Percentiles rank a stretch among this genome's conserved stretches.
phyloP scores from a whole-genome alignment of 805 yeast species.

The Hanseniaspora lachancei region DNA sequence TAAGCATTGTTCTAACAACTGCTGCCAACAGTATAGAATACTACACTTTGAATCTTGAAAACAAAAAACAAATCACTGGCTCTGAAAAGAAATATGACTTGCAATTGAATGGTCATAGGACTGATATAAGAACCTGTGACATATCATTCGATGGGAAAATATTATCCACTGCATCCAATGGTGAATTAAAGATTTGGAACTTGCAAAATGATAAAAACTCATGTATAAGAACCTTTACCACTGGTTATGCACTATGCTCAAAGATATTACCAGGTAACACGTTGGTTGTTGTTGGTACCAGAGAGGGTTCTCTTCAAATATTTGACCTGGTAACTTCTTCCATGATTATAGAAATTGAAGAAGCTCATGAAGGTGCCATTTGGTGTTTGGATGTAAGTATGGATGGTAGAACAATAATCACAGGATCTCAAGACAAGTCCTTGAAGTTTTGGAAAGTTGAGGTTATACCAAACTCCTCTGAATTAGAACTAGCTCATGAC shows the following conservation, averaged over 20 bases:
- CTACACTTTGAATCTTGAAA: slow-evolving; percentile 48
- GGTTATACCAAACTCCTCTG: slow-evolving; percentile 43
- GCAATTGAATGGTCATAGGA: slow-evolving; percentile 75
- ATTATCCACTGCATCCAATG: slow-evolving; percentile 82
- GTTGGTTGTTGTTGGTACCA: slow-evolving; percentile 74
- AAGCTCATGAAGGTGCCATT: slow-evolving; percentile 69
- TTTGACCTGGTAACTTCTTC: slow-evolving; percentile 79
- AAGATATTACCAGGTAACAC: slow-evolving; percentile 86
- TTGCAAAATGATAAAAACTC: slow-evolving; percentile 39
- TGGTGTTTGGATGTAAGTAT: slow-evolving; percentile 83
- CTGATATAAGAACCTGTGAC: slow-evolving; percentile 75
- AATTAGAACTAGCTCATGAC: slow-evolving; percentile 52
- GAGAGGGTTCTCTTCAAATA: slow-evolving; percentile 69
- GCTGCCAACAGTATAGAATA: slow-evolving; percentile 65
- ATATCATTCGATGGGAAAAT: slow-evolving; percentile 69
- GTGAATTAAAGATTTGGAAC: slow-evolving; percentile 82
- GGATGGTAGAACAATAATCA: slow-evolving; percentile 72
- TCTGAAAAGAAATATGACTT: slow-evolving; percentile 42
- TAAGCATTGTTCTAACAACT: slow-evolving; percentile 53
- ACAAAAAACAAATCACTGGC: slow-evolving; percentile 24
- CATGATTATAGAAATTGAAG: slow-evolving; percentile 51
- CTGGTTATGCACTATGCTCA: slow-evolving; percentile 74
- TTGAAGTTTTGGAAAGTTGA: slow-evolving; percentile 82
- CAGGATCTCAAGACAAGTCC: slow-evolving; percentile 88
- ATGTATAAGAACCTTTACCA: slow-evolving; percentile 74